phyloP scores from a whole-genome alignment of 805 yeast genomes.

The Hanseniaspora occidentalis region DNA sequence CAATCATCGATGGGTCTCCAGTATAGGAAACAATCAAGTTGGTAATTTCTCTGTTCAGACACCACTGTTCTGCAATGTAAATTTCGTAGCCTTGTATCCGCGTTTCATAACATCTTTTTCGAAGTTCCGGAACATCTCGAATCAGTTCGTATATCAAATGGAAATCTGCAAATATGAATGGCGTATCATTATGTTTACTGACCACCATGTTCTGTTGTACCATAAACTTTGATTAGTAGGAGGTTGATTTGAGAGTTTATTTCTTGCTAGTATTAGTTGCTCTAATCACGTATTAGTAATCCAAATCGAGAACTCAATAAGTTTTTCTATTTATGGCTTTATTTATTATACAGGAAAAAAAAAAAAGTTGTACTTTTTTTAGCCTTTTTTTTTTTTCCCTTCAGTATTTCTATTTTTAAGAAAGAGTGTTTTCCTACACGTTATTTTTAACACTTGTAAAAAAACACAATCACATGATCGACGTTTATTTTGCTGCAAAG shows the following conservation, averaged over 20 bases:
- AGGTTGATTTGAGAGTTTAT: neutral
- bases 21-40: constrained; percentile 72
- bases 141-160: constrained; percentile 3
- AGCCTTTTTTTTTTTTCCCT: neutral
- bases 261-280: neutral
- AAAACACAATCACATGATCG: too few relatives aligned
- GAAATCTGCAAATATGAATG: constrained; percentile 7
- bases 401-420: too few relatives aligned
- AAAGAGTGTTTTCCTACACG: too few relatives aligned
- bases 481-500: too few relatives aligned
- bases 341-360: neutral
- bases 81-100: constrained; percentile 58
- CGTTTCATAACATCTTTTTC: constrained; percentile 1
- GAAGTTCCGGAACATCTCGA: neutral
- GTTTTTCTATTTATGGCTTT: neutral
- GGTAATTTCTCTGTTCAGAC: constrained; percentile 52
- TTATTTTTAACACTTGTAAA: too few relatives aligned
- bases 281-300: too few relatives aligned
- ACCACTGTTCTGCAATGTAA: constrained; percentile 94
- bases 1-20: constrained; percentile 59
- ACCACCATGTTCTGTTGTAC: too few relatives aligned
- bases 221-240: too few relatives aligned
- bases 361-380: neutral
- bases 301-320: too few relatives aligned
- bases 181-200: neutral